phyloP scores from a whole-genome alignment of 495 filamentous ascomycete genomes.

The Articulospora tetracladia region DNA sequence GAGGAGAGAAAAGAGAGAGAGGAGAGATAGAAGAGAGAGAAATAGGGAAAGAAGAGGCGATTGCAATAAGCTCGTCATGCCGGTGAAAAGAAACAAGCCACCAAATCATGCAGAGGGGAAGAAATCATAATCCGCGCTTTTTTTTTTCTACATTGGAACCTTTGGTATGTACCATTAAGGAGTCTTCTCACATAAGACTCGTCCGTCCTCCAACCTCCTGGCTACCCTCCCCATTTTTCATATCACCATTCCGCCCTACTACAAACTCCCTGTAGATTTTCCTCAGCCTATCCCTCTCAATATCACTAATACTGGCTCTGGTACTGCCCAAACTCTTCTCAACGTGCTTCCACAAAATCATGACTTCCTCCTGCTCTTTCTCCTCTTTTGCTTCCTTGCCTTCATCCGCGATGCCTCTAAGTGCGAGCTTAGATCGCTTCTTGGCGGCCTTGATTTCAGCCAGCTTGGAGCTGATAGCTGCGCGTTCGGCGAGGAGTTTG shows the following conservation, averaged over 20 bases:
- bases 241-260: constrained; percentile 84
- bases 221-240: constrained; percentile 84
- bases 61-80: too few relatives aligned
- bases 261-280: constrained; percentile 91
- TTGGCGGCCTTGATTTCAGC: constrained; percentile 66
- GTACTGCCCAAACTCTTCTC: constrained; percentile 72
- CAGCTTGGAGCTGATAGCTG: constrained; percentile 70
- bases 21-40: too few relatives aligned
- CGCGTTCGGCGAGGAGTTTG: constrained; percentile 60
- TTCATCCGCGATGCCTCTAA: constrained; percentile 1
- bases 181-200: constrained; percentile 62
- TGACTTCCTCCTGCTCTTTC: constrained; percentile 59
- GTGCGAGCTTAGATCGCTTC: constrained; percentile 44
- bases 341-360: constrained; percentile 85
- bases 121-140: too few relatives aligned
- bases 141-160: too few relatives aligned
- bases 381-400: constrained; percentile 11
- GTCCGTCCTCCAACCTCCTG: constrained; percentile 90
- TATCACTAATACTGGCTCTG: constrained; percentile 71
- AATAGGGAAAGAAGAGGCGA: too few relatives aligned
- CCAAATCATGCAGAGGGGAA: too few relatives aligned
- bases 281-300: constrained; percentile 69
- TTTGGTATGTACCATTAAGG: too few relatives aligned
- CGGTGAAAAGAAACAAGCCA: too few relatives aligned
- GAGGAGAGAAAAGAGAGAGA: too few relatives aligned